Base-by-base conservation (phyloP, 306 rosid genomes). In the Rubus parviflorus region DNA sequence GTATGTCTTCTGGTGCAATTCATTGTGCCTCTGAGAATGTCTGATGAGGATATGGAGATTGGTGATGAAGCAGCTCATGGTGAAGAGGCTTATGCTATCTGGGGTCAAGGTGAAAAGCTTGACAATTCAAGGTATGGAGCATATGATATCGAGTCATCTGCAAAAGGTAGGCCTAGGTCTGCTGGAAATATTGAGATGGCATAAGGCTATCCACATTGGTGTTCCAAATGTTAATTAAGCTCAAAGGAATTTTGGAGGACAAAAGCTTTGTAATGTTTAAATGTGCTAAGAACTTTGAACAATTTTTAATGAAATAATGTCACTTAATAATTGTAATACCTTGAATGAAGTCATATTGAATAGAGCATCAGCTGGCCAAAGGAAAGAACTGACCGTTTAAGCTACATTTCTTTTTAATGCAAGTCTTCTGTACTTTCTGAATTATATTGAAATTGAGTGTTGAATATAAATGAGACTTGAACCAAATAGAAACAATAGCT, bases 21-120 rank as follows among this genome's bases (percentile, higher is more conserved):
- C 0, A 9, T 85, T 0, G 84, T 85, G 77, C 86, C 88, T 8
- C 75, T 85, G 35, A 77, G 88, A 40, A 82, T 85, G 88, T 75
- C 86, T 2, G 84, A 79, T 6, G 84, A 68, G 72, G 86, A 85
- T 45, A 40, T 82, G 84, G 88, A 80, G 16, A 79, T 85, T 16
- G 88, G 88, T 4, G 88, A 85, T 47, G 88, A 82, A 72, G 86
- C 88, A 0, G 86, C 80, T 43, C 88, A 82, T 20, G 86, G 88
- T 0, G 88, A 85, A 73, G 88, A 85, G 52, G 88, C 88, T 14
- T 79, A 85, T 37, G 86, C 86, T 16, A 75, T 85, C 43, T 85
- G 88, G 88, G 88, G 88, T 3, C 80, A 85, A 2, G 86, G 84
- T 1, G 88, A 85, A 68, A 85, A 79, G 77, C 69, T 75, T 52